These are phyloP conservation scores for Cladosporium sp. DNA, from an alignment of 2,329 filamentous ascomycete genomes.

Conservation along the genomic window DNA sequence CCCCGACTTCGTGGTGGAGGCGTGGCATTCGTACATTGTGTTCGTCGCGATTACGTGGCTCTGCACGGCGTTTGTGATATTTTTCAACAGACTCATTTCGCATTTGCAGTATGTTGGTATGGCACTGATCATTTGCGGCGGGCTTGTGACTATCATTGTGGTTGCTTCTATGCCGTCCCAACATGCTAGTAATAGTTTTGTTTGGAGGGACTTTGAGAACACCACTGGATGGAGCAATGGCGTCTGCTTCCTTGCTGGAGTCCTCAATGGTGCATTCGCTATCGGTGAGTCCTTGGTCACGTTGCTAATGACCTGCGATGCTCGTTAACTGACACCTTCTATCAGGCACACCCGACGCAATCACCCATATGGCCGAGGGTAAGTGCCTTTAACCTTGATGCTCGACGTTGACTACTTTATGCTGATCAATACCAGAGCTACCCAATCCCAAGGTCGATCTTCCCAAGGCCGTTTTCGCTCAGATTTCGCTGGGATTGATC, in stretches of 20 bases:
- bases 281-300: conserved; percentile 28
- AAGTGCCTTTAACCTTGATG: neutral
- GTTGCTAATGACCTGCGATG: neutral
- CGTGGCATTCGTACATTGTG: conserved; percentile 62
- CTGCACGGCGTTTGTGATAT: conserved; percentile 54
- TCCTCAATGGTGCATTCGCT: conserved; percentile 41
- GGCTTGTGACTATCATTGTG: conserved; percentile 39
- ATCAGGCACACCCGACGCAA: conserved; percentile 34
- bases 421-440: conserved; percentile 28
- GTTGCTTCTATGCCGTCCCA: conserved; percentile 53
- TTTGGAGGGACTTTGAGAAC: conserved; percentile 54
- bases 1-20: conserved; percentile 50
- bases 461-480: conserved; percentile 51
- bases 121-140: conserved; percentile 49
- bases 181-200: conserved; percentile 54
- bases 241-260: conserved; percentile 39
- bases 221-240: conserved; percentile 54
- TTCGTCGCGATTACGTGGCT: conserved; percentile 59
- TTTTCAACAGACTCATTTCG: conserved; percentile 56
- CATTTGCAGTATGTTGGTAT: conserved; percentile 56
- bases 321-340: neutral
- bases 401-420: neutral
- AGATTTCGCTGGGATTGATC: conserved; percentile 50
- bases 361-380: conserved; percentile 39
- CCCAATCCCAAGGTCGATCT: conserved; percentile 44